Evolutionary conservation across 176 grass and related monocot genomes (phyloP).

Genomic region (Paspalum vaginatum): DNA sequence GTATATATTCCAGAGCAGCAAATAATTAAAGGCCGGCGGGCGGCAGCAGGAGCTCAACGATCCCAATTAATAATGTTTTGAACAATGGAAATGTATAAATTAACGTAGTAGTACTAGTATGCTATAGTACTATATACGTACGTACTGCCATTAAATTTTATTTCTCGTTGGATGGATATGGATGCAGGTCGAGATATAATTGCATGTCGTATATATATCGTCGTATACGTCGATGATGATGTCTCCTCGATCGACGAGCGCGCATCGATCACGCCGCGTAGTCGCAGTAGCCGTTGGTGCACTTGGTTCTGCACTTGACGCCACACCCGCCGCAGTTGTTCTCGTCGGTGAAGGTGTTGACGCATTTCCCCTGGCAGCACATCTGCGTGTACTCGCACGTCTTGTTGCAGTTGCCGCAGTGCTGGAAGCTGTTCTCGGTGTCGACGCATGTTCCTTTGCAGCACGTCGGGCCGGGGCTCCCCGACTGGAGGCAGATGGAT

Average conservation of each 20-base stretch:
- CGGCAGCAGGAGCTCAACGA: background rate
- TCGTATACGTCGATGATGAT: too few relatives aligned
- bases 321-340: slow-evolving; percentile 53
- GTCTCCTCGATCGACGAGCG: too few relatives aligned
- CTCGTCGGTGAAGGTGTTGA: slow-evolving; percentile 33
- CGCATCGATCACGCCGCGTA: slow-evolving; percentile 44
- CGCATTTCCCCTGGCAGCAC: slow-evolving; percentile 50
- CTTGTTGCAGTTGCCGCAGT: slow-evolving; percentile 52
- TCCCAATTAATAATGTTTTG: background rate
- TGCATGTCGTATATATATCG: background rate
- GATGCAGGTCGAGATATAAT: background rate
- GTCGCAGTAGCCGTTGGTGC: slow-evolving; percentile 31
- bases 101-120: too few relatives aligned
- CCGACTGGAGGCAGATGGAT: slow-evolving; percentile 14
- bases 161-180: background rate
- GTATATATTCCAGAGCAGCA: too few relatives aligned
- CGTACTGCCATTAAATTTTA: background rate
- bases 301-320: slow-evolving; percentile 33
- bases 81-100: background rate
- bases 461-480: slow-evolving; percentile 50
- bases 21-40: background rate
- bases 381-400: slow-evolving; percentile 21
- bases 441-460: slow-evolving; percentile 49
- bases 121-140: too few relatives aligned
- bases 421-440: background rate